Percentiles rank a stretch among this genome's conserved stretches.
These are phyloP conservation scores for Marasmius sp. DNA, from an alignment of 1,284 basidiomycete species.

Conservation along the genomic window DNA sequence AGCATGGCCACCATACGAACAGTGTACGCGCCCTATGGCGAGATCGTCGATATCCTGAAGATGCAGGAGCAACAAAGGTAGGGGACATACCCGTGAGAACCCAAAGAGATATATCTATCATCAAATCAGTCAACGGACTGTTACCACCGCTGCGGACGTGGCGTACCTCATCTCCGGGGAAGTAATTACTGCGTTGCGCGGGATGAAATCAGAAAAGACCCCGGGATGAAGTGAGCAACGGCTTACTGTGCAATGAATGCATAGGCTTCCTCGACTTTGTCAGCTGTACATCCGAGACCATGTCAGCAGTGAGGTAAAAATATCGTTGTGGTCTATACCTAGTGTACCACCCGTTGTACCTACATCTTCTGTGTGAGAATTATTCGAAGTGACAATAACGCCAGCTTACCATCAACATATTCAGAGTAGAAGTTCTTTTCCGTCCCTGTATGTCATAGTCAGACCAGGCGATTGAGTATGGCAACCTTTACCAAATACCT, in stretches of 20 bases:
- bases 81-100: slow-evolving; percentile 56
- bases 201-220: neutral
- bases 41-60: slow-evolving; percentile 6
- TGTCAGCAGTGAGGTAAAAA: neutral
- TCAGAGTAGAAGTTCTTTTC: slow-evolving; percentile 56
- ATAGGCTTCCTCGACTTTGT: slow-evolving; percentile 74
- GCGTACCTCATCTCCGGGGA: slow-evolving; percentile 65
- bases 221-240: neutral
- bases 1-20: slow-evolving; percentile 69
- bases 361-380: slow-evolving; percentile 23
- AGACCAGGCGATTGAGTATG: neutral
- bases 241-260: slow-evolving; percentile 72
- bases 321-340: slow-evolving; percentile 34
- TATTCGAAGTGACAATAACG: neutral
- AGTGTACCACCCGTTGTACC: slow-evolving; percentile 60
- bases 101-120: slow-evolving; percentile 70
- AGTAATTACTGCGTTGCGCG: slow-evolving; percentile 52
- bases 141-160: neutral
- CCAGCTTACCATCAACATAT: slow-evolving; percentile 46
- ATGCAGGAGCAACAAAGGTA: neutral
- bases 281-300: slow-evolving; percentile 37
- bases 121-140: neutral
- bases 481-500: slow-evolving; percentile 20
- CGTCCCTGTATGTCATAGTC: slow-evolving; percentile 31
- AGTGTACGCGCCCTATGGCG: slow-evolving; percentile 63